These are phyloP conservation scores for Rhodotorula sp. DNA, from an alignment of 1,284 basidiomycete species.

Conservation along the genomic window DNA sequence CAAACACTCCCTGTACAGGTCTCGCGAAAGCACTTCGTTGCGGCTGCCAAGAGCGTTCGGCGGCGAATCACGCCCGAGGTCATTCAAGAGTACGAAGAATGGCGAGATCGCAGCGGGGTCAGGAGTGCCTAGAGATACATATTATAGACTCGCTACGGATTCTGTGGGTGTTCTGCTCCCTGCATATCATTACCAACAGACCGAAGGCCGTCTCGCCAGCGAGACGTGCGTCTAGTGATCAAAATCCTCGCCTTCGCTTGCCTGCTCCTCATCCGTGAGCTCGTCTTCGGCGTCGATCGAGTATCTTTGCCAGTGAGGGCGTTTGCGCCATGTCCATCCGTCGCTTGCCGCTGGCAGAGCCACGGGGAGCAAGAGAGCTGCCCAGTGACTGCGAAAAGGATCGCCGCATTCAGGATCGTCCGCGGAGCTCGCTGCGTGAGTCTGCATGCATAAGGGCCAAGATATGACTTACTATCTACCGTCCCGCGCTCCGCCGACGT, in stretches of 20 bases:
- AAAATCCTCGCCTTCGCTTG: conserved; percentile 23
- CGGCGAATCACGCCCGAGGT: conserved; percentile 84
- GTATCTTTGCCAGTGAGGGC: conserved; percentile 56
- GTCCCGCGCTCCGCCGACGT: conserved; percentile 59
- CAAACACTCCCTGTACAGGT: conserved; percentile 57
- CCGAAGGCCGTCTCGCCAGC: not conserved
- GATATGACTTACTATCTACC: conserved; percentile 67
- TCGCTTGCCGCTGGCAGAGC: conserved; percentile 78
- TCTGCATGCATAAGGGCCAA: not conserved
- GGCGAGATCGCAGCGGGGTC: conserved; percentile 51
- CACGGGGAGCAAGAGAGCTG: conserved; percentile 76
- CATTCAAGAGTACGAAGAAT: conserved; percentile 66
- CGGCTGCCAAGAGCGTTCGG: conserved; percentile 70
- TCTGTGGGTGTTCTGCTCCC: not conserved
- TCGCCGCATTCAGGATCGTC: not conserved
- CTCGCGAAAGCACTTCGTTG: conserved; percentile 67
- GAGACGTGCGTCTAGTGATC: not conserved
- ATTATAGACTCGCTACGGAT: not conserved
- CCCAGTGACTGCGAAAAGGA: conserved; percentile 46
- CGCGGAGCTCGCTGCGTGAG: not conserved
- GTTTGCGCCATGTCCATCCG: conserved; percentile 76
- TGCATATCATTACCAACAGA: not conserved
- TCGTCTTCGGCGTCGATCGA: conserved; percentile 54
- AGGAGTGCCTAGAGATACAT: conserved; percentile 27
- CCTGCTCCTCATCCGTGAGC: conserved; percentile 56